A percentile compares a stretch with the other conserved stretches of the same genome.
Evolutionary conservation across 2,329 filamentous ascomycete genomes (phyloP).

Genomic region (Pseudogymnoascus sp.): DNA sequence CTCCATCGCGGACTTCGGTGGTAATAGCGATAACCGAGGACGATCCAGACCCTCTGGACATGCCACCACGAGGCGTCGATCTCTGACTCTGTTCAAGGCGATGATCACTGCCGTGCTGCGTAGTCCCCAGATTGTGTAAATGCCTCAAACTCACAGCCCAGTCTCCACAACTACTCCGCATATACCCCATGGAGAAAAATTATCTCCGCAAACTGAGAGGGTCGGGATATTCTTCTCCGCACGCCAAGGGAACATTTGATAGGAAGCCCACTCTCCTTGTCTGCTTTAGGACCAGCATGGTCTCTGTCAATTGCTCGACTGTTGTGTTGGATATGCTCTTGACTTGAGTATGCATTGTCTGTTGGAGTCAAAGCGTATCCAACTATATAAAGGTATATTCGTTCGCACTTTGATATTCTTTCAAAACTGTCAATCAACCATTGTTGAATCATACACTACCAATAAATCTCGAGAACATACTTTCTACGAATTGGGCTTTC

Average conservation of each 20-base stretch:
- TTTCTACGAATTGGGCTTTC: neutral
- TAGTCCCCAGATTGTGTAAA: neutral
- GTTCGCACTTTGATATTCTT: neutral
- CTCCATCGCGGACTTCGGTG: neutral
- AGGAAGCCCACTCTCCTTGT: neutral
- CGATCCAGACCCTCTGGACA: neutral
- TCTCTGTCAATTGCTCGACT: neutral
- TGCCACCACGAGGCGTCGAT: neutral
- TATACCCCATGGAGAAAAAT: neutral
- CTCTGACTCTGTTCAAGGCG: neutral
- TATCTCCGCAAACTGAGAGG: neutral
- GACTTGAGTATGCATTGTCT: neutral
- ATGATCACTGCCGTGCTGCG: neutral
- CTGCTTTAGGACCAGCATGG: neutral
- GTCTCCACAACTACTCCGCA: neutral
- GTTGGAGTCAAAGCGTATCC: neutral
- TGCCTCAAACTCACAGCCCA: neutral
- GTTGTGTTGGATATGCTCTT: neutral
- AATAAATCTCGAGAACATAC: neutral
- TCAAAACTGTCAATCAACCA: neutral
- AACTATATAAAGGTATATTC: neutral
- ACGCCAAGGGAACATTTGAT: neutral
- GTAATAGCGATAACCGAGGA: neutral
- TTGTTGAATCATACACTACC: neutral
- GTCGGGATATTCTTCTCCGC: neutral